Base-by-base conservation (phyloP, 331 rosid genomes). In the Rhamnella rubrinervis region DNA sequence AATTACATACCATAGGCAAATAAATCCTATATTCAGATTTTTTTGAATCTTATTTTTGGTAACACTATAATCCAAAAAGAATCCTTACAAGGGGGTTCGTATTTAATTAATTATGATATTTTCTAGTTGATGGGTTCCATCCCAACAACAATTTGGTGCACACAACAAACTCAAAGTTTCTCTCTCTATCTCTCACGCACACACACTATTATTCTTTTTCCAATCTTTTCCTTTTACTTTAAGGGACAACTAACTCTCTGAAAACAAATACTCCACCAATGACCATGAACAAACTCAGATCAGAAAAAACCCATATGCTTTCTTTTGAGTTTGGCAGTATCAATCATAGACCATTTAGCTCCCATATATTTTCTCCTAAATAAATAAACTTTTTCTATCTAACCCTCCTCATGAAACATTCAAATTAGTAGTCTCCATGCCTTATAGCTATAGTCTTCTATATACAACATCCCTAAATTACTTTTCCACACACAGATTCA, bases 71-170 rank as follows among this genome's bases (percentile, higher is more conserved):
- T 4, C 35, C 35, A 31, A 31, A 31, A 31, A 5, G 35, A 49
- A 55, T 6, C n/a, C 37, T 8, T 50, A 13, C 44, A 39, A 41
- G 66, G 62, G 62, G 66, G 74, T 75, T 79, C 68, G 25, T 51
- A 58, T 23, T 52, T 47, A 25, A 72, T 55, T 41, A 64, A 74
- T 15, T 31, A 53, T 8, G 37, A 66, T 56, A 28, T 59, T 13
- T 20, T 41, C 79, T 66, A 73, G 80, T 74, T 77, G 91, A 85
- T 80, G 71, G 76, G 86, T 84, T 71, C 83, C 89, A 85, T 81
- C 87, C 75, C 96, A 91, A 84, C 97, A 57, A 84, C 91, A 66
- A 79, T 88, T 85, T 80, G 97, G 96, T 91, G 74, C 62, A 58
- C 89, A 78, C 60, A 80, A 78, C 84, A 80, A 82, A 91, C 37